phyloP scores from a whole-genome alignment of 176 grass and related monocot species.

The Areca catechu region DNA sequence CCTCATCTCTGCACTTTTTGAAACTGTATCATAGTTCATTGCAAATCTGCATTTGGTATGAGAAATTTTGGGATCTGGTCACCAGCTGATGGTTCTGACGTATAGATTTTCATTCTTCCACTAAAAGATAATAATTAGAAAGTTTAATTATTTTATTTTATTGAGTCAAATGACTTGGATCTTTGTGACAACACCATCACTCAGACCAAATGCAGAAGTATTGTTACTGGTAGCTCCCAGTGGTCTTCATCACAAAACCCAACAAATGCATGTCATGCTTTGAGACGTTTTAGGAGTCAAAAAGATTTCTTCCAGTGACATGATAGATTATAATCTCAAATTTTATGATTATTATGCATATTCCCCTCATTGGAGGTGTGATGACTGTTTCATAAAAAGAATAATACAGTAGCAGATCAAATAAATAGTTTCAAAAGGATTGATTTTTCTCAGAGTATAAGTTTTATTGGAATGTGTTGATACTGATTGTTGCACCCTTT shows the following conservation, averaged over 20 bases:
- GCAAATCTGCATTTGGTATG: no score
- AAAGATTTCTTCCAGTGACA: slow-evolving; percentile 59
- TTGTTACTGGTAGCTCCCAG: slow-evolving; percentile 10
- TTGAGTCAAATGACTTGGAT: slow-evolving; percentile 48
- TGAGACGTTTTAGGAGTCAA: slow-evolving; percentile 61
- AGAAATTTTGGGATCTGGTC: no score
- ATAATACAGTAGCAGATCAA: background rate
- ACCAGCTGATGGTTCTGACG: no score
- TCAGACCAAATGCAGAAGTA: slow-evolving; percentile 26
- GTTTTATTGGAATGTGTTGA: no score
- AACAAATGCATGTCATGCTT: slow-evolving; percentile 34
- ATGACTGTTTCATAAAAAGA: background rate
- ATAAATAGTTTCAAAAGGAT: background rate
- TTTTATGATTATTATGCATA: no score
- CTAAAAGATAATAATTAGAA: background rate
- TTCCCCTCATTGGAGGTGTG: background rate
- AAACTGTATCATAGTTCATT: no score
- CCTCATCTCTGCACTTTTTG: no score
- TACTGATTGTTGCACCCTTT: no score
- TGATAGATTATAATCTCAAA: slow-evolving; percentile 22
- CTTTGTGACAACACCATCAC: slow-evolving; percentile 32
- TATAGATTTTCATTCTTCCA: background rate
- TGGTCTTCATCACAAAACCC: slow-evolving; percentile 44
- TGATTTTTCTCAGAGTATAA: no score
- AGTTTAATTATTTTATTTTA: slow-evolving; percentile 9